Base-by-base conservation (phyloP, 2,329 filamentous ascomycete species). In the Beauveria scarabaeidicola region DNA sequence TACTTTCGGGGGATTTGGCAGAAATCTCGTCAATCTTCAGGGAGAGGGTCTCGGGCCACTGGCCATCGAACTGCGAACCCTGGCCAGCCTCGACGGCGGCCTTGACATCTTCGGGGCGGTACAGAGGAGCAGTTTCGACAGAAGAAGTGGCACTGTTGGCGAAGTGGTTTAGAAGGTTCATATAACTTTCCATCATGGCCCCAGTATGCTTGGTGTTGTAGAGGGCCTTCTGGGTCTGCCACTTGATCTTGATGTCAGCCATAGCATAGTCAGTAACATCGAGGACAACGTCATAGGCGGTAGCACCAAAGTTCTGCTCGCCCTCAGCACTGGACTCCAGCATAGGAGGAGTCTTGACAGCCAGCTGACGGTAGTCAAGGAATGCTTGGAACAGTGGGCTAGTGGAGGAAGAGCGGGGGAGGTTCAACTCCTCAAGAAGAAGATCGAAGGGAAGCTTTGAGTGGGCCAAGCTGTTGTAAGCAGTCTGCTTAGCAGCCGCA, bases 371-470 rank as follows among this genome's bases (percentile, higher is more conserved):
- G 63, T 81, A 81, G 65, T 82, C 73, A 43, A 81, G 63, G 21
- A 76, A 73, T 0, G 68, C 71, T 60, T 81, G 79, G 66, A 80
- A 80, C 0, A 82, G 52, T 0, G 79, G 78, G 27, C 63, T 74
- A 58, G 75, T 63, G 0, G 68, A 64, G 0, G 73, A 62, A 1
- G 74, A 75, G 6, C 77, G 69, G 0, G 70, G 64, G 0, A 77
- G 69, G 10, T 72, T 68, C 1, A 81, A 66, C 46, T 76, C 69
- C 2, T 75, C 66, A 0, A 81, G 67, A 0, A 81, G 63, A 1
- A 75, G 66, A 56, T 81, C 73, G 57, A 81, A 78, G 0, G 79
- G 80, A 2, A 81, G 61, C 0, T 63, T 61, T 0, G 78, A 76
- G 58, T 79, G 67, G 0, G 61, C 63, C 0, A 79, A 66, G 0